A percentile compares a stretch with the other conserved stretches of the same genome.
Conservation (phyloP, 164 flowering plant genomes). For the Taxillus chinensis region DNA sequence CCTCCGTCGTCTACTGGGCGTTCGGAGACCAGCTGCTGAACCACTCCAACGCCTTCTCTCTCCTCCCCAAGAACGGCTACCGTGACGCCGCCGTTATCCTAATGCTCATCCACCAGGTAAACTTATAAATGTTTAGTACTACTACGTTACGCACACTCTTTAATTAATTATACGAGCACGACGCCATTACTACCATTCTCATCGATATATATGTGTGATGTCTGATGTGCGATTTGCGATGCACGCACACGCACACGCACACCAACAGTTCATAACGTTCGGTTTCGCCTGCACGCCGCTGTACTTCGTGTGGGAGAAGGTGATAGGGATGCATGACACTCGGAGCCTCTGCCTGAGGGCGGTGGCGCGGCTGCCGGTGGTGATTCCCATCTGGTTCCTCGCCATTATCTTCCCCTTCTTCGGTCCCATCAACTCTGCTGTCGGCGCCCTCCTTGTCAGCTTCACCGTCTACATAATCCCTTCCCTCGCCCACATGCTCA, state of each 20-base stretch:
- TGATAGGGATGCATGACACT: constrained; percentile 19
- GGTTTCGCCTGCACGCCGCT: constrained; percentile 22
- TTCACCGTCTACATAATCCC: constrained; percentile 25
- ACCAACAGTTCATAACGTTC: constrained; percentile 20
- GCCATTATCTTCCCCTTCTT: constrained; percentile 18
- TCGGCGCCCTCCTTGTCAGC: constrained; percentile 21
- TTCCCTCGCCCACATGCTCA: constrained; percentile 20
- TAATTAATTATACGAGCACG: too few relatives aligned
- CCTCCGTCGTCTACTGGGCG: constrained; percentile 22
- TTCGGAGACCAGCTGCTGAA: constrained; percentile 20
- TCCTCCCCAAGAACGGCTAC: constrained; percentile 10
- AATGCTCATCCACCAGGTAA: constrained; percentile 20
- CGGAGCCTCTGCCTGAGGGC: constrained; percentile 18
- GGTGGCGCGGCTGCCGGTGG: constrained; percentile 19
- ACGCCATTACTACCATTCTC: too few relatives aligned
- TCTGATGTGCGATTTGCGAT: too few relatives aligned
- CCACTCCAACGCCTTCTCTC: constrained; percentile 20
- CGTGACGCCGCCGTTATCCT: constrained; percentile 21
- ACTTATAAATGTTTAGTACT: too few relatives aligned
- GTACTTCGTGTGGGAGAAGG: constrained; percentile 17
- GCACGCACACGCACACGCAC: too few relatives aligned
- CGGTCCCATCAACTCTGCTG: constrained; percentile 4
- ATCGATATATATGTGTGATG: too few relatives aligned
- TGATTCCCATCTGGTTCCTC: constrained; percentile 15
- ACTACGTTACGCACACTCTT: too few relatives aligned